Evolutionary conservation across 164 flowering plant species (phyloP).

Genomic region (Stephania yunnanensis): DNA sequence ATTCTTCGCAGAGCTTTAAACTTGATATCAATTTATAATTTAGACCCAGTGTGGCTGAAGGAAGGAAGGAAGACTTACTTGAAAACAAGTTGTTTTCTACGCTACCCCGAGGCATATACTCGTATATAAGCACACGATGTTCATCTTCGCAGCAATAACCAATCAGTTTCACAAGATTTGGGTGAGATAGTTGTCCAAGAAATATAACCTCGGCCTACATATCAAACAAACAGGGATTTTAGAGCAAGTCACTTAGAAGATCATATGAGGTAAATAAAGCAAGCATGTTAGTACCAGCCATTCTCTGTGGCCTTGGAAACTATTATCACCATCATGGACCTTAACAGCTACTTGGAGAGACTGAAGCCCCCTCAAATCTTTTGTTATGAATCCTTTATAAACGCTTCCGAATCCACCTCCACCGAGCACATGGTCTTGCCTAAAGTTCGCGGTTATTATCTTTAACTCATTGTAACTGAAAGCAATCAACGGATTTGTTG

Average conservation of each 20-base stretch:
- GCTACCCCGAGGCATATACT: conserved; percentile 87
- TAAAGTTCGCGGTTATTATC: conserved; percentile 65
- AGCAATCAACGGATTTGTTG: conserved; percentile 66
- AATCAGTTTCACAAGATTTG: conserved; percentile 80
- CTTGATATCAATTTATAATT: too few species aligned
- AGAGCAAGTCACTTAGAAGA: not conserved
- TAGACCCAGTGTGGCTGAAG: not conserved
- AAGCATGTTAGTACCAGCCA: conserved; percentile 75
- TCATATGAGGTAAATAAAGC: not conserved
- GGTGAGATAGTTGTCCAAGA: conserved; percentile 96
- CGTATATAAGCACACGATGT: conserved; percentile 80
- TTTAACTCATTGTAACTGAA: conserved; percentile 68
- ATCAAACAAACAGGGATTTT: not conserved
- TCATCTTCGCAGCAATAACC: conserved; percentile 96
- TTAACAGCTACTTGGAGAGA: conserved; percentile 80
- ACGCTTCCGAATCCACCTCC: conserved; percentile 98
- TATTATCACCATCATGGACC: conserved; percentile 94
- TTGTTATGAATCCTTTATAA: conserved; percentile 70
- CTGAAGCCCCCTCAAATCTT: conserved; percentile 52
- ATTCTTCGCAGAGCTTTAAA: too few species aligned
- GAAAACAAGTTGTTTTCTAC: conserved; percentile 85
- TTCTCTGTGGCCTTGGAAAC: conserved; percentile 92
- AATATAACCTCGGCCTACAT: conserved; percentile 88
- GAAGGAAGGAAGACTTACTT: conserved; percentile 35
- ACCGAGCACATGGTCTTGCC: conserved; percentile 70